Evolutionary conservation across 1,284 basidiomycete species (phyloP).

Genomic region (Kalmanozyma brasiliensis): DNA sequence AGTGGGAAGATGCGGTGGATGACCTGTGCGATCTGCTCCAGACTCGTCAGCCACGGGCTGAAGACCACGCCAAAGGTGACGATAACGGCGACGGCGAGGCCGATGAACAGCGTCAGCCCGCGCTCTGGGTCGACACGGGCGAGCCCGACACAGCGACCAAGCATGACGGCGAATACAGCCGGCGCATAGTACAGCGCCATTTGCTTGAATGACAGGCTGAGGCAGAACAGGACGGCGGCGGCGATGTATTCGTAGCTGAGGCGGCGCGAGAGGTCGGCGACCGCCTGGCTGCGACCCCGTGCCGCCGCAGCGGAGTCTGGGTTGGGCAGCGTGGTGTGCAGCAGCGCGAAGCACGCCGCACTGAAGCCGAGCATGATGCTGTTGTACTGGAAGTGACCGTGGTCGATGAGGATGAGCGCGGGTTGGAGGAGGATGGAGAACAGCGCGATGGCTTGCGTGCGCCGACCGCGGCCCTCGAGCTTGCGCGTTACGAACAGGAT

Average conservation of each 20-base stretch:
- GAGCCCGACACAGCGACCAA: slow-evolving; percentile 77
- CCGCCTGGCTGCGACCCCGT: slow-evolving; percentile 22
- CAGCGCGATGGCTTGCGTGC: slow-evolving; percentile 59
- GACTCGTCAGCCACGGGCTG: slow-evolving; percentile 77
- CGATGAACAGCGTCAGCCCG: slow-evolving; percentile 77
- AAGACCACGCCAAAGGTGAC: slow-evolving; percentile 78
- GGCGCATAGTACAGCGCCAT: slow-evolving; percentile 95
- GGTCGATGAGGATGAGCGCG: slow-evolving; percentile 83
- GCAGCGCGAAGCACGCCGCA: slow-evolving; percentile 54
- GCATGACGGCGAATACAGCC: slow-evolving; percentile 70
- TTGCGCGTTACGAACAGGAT: slow-evolving; percentile 54
- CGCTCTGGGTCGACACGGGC: slow-evolving; percentile 74
- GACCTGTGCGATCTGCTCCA: slow-evolving; percentile 73
- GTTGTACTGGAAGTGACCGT: slow-evolving; percentile 84
- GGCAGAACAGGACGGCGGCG: slow-evolving; percentile 83
- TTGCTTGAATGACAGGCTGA: slow-evolving; percentile 89
- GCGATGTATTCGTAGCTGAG: slow-evolving; percentile 72
- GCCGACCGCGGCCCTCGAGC: slow-evolving; percentile 56
- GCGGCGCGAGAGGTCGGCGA: slow-evolving; percentile 56
- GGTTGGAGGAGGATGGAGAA: slow-evolving; percentile 81
- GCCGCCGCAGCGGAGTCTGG: slow-evolving; percentile 29
- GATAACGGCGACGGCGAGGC: slow-evolving; percentile 72
- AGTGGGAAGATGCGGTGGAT: slow-evolving; percentile 89
- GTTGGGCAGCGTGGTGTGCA: slow-evolving; percentile 62
- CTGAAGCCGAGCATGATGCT: slow-evolving; percentile 66